phyloP scores from a whole-genome alignment of 2,329 filamentous ascomycete species.

The Alternaria sp. region DNA sequence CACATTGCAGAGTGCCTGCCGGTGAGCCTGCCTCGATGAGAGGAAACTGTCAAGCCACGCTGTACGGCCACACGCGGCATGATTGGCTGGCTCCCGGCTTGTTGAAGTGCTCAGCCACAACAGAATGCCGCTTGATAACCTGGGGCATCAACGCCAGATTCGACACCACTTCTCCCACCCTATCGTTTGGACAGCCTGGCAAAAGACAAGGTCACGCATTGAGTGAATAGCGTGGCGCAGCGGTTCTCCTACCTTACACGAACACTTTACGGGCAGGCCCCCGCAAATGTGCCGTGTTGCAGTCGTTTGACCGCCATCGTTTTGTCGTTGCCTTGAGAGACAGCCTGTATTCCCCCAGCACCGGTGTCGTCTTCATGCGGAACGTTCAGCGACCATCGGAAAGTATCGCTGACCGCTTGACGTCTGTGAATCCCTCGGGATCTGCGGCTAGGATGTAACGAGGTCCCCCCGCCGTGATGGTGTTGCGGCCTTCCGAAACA shows the following conservation, averaged over 20 bases:
- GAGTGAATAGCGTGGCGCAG: slow-evolving; percentile 34
- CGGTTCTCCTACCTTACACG: slow-evolving; percentile 8
- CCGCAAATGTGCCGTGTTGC: slow-evolving; percentile 5
- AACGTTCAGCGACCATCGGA: slow-evolving; percentile 10
- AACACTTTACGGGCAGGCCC: slow-evolving; percentile 24
- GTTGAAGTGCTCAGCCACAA: slow-evolving; percentile 21
- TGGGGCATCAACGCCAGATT: slow-evolving; percentile 15
- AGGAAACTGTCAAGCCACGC: slow-evolving; percentile 22
- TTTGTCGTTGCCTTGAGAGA: slow-evolving; percentile 38
- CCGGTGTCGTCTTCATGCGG: slow-evolving; percentile 21
- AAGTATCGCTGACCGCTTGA: slow-evolving; percentile 1
- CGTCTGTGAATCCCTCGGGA: slow-evolving; percentile 7
- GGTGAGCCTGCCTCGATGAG: slow-evolving; percentile 23
- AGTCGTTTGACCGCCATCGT: slow-evolving; percentile 20
- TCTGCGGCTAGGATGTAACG: slow-evolving; percentile 17
- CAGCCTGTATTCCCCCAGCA: slow-evolving; percentile 26
- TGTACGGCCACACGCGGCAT: slow-evolving; percentile 19
- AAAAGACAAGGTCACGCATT: slow-evolving; percentile 23
- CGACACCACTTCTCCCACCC: slow-evolving; percentile 21
- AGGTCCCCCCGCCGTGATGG: slow-evolving; percentile 4
- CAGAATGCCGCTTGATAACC: slow-evolving; percentile 1
- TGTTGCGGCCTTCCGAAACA: slow-evolving; percentile 37
- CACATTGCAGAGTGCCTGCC: slow-evolving; percentile 37
- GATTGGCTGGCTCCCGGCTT: slow-evolving; percentile 20
- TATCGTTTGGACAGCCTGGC: slow-evolving; percentile 21